Percentiles rank a stretch among this genome's conserved stretches.
phyloP scores from a whole-genome alignment of 2,329 filamentous ascomycete species.

The Colletotrichum karsti region DNA sequence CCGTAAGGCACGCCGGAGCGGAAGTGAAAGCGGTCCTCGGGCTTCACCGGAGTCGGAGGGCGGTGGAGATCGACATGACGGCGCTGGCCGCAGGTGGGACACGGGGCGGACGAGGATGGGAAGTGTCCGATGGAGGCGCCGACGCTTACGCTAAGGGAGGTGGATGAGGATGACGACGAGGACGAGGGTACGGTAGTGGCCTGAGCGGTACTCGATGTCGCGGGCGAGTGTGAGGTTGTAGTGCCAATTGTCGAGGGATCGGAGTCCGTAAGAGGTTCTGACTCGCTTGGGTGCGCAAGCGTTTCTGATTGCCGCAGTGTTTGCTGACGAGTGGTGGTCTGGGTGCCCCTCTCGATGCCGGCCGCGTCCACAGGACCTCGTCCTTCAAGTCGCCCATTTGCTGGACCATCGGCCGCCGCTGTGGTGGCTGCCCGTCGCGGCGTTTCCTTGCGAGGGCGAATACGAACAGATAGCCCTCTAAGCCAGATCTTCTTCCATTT shows the following conservation, averaged over 20 bases:
- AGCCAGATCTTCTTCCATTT: conserved; percentile 26
- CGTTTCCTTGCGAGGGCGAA: conserved; percentile 16
- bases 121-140: conserved; percentile 24
- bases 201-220: conserved; percentile 20
- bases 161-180: conserved; percentile 21
- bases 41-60: conserved; percentile 24
- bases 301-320: conserved; percentile 11
- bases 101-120: conserved; percentile 13
- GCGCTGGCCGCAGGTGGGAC: conserved; percentile 26
- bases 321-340: conserved; percentile 7
- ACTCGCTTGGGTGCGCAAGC: conserved; percentile 9
- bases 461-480: conserved; percentile 17
- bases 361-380: background rate
- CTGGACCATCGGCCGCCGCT: background rate
- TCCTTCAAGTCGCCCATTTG: background rate
- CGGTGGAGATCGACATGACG: conserved; percentile 25
- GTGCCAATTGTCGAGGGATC: conserved; percentile 16
- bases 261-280: conserved; percentile 4
- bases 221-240: conserved; percentile 13
- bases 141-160: conserved; percentile 19
- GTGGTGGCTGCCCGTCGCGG: background rate
- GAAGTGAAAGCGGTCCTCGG: conserved; percentile 26
- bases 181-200: conserved; percentile 12
- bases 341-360: conserved; percentile 19
- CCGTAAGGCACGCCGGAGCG: conserved; percentile 24